Conservation (phyloP, 139 green algal species). For the Ettlia oleoabundans region DNA sequence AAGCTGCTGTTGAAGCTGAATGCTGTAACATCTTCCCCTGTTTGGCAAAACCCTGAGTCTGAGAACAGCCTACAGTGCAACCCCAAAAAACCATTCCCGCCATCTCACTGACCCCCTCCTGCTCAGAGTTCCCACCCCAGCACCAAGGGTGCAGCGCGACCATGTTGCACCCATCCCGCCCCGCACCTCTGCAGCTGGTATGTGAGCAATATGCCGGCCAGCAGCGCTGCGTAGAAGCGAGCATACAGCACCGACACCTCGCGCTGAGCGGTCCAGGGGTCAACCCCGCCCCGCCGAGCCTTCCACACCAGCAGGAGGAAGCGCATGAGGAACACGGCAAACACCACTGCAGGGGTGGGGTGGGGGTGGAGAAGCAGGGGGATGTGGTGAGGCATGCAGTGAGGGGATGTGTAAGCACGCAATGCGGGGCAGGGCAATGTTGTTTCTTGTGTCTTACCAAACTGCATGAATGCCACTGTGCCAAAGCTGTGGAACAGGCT, state of each 20-base stretch:
- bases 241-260: conserved; percentile 85
- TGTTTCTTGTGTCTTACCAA: conserved; percentile 11
- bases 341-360: conserved; percentile 75
- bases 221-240: conserved; percentile 82
- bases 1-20: no score
- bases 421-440: no score
- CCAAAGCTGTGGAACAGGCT: conserved; percentile 83
- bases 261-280: conserved; percentile 67
- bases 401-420: no score
- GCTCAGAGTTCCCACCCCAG: no score
- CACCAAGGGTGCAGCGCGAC: no score
- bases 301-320: conserved; percentile 85
- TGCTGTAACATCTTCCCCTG: no score
- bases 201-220: conserved; percentile 64
- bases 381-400: no score
- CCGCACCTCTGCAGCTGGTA: conserved; percentile 60
- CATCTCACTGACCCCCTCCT: no score
- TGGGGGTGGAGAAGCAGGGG: background rate
- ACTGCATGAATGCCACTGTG: conserved; percentile 41
- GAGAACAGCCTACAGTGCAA: no score
- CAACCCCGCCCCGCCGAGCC: conserved; percentile 54
- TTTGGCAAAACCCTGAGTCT: no score
- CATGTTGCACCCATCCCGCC: background rate
- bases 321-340: conserved; percentile 92
- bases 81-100: no score